Evolutionary conservation across 352 stramenopile genomes (phyloP).

Genomic region (Globisporangium cylindrosporum): DNA sequence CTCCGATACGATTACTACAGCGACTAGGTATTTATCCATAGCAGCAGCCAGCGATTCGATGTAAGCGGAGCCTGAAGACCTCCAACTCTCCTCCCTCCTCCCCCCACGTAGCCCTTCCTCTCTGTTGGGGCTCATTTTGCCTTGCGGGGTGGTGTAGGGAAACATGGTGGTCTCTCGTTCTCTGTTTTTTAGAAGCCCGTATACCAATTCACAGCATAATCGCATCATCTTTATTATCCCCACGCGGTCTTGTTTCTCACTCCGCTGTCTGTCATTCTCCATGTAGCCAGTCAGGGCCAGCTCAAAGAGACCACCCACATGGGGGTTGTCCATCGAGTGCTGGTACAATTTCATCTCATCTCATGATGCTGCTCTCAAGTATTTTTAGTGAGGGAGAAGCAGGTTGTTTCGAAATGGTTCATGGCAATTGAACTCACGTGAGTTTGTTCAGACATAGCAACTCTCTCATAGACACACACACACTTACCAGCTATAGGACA

Average conservation of each 20-base stretch:
- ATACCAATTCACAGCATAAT: conserved; percentile 3
- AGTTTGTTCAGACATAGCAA: not conserved
- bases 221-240: conserved; percentile 1
- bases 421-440: not conserved
- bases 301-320: not conserved
- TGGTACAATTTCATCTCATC: not conserved
- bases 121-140: not conserved
- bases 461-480: not conserved
- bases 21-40: conserved; percentile 12
- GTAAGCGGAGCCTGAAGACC: not conserved
- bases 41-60: not conserved
- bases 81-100: not conserved
- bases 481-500: not conserved
- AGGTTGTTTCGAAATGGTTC: not conserved
- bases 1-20: conserved; percentile 9
- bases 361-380: not conserved
- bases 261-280: not conserved
- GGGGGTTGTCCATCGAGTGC: not conserved
- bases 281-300: not conserved
- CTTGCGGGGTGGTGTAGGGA: not conserved
- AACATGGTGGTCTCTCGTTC: not conserved
- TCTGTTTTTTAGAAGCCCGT: conserved; percentile 6
- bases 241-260: not conserved
- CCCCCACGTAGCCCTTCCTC: not conserved
- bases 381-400: not conserved